phyloP scores from a whole-genome alignment of 2,329 filamentous ascomycete genomes.

The Endothia cerciana region DNA sequence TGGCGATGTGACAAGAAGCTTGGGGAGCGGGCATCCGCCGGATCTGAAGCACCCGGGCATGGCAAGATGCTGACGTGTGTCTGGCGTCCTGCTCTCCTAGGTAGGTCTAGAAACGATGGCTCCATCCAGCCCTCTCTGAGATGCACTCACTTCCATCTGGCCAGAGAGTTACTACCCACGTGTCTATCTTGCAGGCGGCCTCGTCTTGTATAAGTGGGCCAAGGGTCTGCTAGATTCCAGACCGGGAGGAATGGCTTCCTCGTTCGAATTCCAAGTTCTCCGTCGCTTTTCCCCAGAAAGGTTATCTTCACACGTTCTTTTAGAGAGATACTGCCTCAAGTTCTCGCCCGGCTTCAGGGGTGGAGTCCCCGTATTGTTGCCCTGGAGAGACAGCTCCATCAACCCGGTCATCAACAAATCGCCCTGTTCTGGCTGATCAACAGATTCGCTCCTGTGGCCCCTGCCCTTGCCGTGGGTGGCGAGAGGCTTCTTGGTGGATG shows the following conservation, averaged over 20 bases:
- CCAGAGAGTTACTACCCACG: too few species aligned
- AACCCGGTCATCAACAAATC: not conserved
- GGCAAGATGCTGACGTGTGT: not conserved
- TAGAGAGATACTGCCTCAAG: too few species aligned
- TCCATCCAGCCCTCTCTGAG: too few species aligned
- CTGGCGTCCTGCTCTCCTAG: too few species aligned
- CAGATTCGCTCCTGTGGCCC: not conserved
- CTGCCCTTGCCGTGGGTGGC: not conserved
- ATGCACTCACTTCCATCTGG: too few species aligned
- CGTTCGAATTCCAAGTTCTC: not conserved
- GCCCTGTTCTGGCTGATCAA: not conserved
- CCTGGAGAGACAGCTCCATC: slow-evolving; percentile 9
- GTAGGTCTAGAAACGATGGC: too few species aligned
- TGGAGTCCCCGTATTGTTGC: slow-evolving; percentile 4
- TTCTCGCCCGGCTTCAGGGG: too few species aligned
- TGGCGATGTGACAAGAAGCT: too few species aligned
- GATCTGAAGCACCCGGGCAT: too few species aligned
- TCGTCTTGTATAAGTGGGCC: not conserved
- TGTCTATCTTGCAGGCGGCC: not conserved
- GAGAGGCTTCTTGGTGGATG: not conserved
- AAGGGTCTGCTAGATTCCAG: not conserved
- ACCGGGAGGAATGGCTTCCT: not conserved
- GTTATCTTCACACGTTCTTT: not conserved
- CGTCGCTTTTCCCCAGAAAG: not conserved
- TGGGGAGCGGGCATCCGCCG: too few species aligned